These are phyloP conservation scores for Pleurotus eryngii DNA, from an alignment of 768 basidiomycete genomes.

Conservation along the genomic window DNA sequence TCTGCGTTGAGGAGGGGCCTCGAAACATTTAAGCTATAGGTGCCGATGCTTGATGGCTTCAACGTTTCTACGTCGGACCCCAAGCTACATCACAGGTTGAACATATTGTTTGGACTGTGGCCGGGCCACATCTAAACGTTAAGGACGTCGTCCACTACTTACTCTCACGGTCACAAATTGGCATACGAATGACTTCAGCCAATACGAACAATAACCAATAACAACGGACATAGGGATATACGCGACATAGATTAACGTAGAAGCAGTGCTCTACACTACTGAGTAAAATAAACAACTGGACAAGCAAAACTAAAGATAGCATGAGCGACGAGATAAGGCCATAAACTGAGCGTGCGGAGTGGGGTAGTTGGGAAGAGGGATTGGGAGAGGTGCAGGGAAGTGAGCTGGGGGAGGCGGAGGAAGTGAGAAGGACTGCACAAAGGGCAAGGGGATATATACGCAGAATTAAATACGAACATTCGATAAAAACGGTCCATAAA, in stretches of 20 bases:
- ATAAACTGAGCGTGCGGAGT: not conserved
- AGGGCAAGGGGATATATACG: not conserved
- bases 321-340: not conserved
- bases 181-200: not conserved
- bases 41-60: not conserved
- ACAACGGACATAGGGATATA: not conserved
- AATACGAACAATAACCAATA: not conserved
- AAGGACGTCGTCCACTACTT: too few relatives aligned
- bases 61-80: not conserved
- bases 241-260: slow-evolving; percentile 7
- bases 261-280: slow-evolving; percentile 7
- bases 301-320: slow-evolving; percentile 7
- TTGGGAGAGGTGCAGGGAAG: not conserved
- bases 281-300: slow-evolving; percentile 6
- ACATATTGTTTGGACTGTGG: too few relatives aligned
- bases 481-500: not conserved
- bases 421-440: not conserved
- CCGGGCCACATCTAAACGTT: too few relatives aligned
- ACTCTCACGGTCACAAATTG: not conserved
- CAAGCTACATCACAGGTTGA: not conserved
- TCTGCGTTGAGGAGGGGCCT: not conserved
- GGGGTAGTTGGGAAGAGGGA: not conserved
- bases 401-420: not conserved
- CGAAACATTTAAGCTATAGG: not conserved
- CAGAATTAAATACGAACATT: slow-evolving; percentile 5